Percentiles rank a stretch among this genome's conserved stretches.
These are phyloP conservation scores for Amoebophrya sp. DNA, from an alignment of 169 alveolate species.

Conservation along the genomic window DNA sequence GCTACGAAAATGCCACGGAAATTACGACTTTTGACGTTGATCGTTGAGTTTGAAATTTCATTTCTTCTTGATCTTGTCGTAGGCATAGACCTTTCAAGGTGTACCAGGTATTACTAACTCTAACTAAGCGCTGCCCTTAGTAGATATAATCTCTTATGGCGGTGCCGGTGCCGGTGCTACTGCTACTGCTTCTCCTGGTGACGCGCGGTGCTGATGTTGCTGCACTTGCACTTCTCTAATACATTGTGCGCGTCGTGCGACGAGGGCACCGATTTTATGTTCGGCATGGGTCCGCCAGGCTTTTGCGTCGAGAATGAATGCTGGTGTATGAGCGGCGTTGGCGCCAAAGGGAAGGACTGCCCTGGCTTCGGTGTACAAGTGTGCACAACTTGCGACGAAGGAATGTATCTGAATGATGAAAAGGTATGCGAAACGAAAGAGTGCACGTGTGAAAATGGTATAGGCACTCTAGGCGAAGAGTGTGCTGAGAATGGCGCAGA, in stretches of 20 bases:
- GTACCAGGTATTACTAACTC: too few species aligned
- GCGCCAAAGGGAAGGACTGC: background rate
- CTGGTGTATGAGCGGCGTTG: background rate
- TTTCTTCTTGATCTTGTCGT: too few species aligned
- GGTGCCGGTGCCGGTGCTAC: too few species aligned
- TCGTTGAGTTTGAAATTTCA: too few species aligned
- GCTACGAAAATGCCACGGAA: background rate
- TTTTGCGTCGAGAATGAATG: background rate
- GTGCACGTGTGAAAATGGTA: background rate
- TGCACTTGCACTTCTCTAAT: too few species aligned
- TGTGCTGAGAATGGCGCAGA: background rate
- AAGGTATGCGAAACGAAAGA: background rate
- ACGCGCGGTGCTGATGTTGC: too few species aligned
- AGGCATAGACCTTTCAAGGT: too few species aligned
- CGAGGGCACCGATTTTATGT: background rate
- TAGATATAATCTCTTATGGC: too few species aligned
- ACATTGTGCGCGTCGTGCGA: background rate
- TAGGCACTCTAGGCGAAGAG: background rate
- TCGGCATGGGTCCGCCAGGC: background rate
- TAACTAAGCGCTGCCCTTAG: too few species aligned
- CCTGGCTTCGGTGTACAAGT: background rate
- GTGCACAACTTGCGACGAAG: background rate
- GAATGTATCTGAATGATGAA: background rate
- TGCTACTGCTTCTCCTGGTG: too few species aligned
- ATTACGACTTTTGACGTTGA: too few species aligned